Evolutionary conservation across 192 early-diverging fungal species (phyloP).

Genomic region (Dissophora ornata): DNA sequence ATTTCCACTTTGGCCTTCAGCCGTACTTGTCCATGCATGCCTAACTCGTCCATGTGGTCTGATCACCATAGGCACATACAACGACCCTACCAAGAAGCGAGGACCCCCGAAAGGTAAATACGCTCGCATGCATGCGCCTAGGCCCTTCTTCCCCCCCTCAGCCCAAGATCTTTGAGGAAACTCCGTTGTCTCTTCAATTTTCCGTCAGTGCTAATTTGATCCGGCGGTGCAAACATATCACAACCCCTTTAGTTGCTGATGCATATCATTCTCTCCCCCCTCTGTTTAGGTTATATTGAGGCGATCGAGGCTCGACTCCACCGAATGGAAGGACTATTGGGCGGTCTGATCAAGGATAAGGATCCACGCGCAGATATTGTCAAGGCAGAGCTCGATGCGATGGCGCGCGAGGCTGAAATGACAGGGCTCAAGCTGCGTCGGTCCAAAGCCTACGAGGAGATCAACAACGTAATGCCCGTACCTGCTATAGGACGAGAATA

Average conservation of each 20-base stretch:
- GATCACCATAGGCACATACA: constrained; percentile 53
- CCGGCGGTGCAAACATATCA: neutral
- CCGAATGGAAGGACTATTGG: constrained; percentile 74
- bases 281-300: constrained; percentile 80
- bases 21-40: too few relatives aligned
- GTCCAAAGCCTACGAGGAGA: constrained; percentile 51
- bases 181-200: too few relatives aligned
- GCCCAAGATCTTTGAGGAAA: too few relatives aligned
- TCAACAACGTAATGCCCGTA: constrained; percentile 39
- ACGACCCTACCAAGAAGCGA: constrained; percentile 64
- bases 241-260: constrained; percentile 6
- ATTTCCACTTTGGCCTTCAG: too few relatives aligned
- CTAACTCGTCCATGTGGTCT: too few relatives aligned
- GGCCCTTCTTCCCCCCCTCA: too few relatives aligned
- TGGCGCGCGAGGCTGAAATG: constrained; percentile 54
- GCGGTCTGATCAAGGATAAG: constrained; percentile 64
- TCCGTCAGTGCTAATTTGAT: too few relatives aligned
- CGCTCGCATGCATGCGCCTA: too few relatives aligned
- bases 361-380: constrained; percentile 58
- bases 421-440: constrained; percentile 48
- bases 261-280: constrained; percentile 34
- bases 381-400: constrained; percentile 54
- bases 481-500: too few relatives aligned
- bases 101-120: constrained; percentile 63
- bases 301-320: constrained; percentile 82